Evolutionary conservation across 2,329 filamentous ascomycete species (phyloP).

Genomic region (Parafenestella ontariensis): DNA sequence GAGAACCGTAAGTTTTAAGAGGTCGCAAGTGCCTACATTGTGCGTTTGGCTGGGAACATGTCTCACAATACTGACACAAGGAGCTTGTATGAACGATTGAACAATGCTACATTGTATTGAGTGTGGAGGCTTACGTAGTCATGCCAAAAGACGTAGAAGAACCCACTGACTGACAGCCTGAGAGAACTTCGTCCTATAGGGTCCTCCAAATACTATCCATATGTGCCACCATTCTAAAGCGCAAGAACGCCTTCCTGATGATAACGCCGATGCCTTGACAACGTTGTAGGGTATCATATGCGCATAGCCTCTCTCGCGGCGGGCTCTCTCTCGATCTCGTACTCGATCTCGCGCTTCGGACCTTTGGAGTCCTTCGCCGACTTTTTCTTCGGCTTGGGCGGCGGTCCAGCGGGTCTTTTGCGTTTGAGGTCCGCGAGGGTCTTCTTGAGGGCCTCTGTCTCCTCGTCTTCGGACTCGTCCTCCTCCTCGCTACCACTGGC

Average conservation of each 20-base stretch:
- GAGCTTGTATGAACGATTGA: neutral
- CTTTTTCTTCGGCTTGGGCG: conserved; percentile 66
- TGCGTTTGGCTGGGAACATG: neutral
- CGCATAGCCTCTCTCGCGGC: conserved; percentile 47
- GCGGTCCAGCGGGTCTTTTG: conserved; percentile 60
- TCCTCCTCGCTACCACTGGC: conserved; percentile 57
- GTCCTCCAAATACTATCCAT: conserved; percentile 10
- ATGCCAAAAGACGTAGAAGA: too few species aligned
- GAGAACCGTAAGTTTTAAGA: neutral
- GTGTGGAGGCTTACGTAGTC: neutral
- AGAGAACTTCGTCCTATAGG: too few species aligned
- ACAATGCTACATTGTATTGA: neutral
- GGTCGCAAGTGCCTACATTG: neutral
- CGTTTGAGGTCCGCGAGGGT: conserved; percentile 62
- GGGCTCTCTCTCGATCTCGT: conserved; percentile 72
- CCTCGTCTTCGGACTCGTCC: conserved; percentile 62
- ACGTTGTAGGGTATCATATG: conserved; percentile 35
- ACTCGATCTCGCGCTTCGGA: conserved; percentile 76
- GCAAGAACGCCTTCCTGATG: conserved; percentile 14
- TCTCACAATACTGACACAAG: neutral
- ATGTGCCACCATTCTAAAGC: conserved; percentile 12
- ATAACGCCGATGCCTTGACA: conserved; percentile 24
- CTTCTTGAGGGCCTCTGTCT: conserved; percentile 63
- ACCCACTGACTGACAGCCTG: neutral
- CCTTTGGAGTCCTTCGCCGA: conserved; percentile 54